Base-by-base conservation (phyloP, 768 basidiomycete species). In the Amanita rimosa region DNA sequence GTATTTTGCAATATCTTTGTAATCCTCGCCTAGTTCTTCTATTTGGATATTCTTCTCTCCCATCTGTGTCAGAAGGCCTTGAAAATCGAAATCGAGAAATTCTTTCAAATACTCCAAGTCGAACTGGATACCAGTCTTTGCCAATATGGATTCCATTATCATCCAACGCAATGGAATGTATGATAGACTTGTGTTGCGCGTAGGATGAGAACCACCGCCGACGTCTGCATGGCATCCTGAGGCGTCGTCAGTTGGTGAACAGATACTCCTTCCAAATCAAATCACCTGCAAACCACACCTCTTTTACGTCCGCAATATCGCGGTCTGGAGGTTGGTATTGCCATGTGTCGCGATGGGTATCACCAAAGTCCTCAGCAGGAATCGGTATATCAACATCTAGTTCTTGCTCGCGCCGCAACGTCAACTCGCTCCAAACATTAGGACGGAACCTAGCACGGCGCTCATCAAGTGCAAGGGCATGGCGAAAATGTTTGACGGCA, bases 91-190 rank as follows among this genome's bases (percentile, higher is more conserved):
- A 0, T 50, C 58, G 34, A 61, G 41, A 6, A 21, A 6, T 14
- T 48, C 21, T 17, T 41, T 36, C 17, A 63, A 50, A 19, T 52
- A 56, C n/a, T 55, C 40, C 24, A 50, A 29, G 27, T 63, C 55
- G 21, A 61, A 61, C 19, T 53, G 43, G 22, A 59, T 57, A 0
- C 54, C 60, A 11, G 58, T 56, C 11, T 49, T 29, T 6, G 52
- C 44, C 9, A 58, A 11, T 26, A 63, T 47, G 40, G 55, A 59
- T 42, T 63, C 62, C 21, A 56, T 60, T 46, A 63, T 60, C 62
- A 63, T 63, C 62, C 62, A 63, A 17, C 62, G 52, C 38, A 63
- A 49, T 1, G 60, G 57, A 33, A 63, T 60, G 37, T 52, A 54
- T 1, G 60, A 59, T 6, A 63, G 50, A 44, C 59, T 61, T 21